Evolutionary conservation across 2,329 filamentous ascomycete genomes (phyloP).

Genomic region (Fusarium humuli): DNA sequence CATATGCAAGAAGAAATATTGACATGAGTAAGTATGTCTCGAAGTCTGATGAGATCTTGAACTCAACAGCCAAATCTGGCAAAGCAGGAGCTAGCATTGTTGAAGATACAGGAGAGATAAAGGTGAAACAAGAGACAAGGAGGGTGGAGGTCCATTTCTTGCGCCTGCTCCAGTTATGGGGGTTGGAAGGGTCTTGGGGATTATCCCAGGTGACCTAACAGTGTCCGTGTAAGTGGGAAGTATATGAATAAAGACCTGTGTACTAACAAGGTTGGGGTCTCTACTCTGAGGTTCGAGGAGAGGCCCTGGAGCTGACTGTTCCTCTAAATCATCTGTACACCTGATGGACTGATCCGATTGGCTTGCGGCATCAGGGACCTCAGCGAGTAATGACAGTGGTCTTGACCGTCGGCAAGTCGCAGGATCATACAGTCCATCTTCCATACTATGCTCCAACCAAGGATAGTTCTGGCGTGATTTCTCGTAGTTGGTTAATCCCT

Average conservation of each 20-base stretch:
- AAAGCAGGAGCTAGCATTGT: constrained; percentile 64
- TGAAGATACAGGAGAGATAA: constrained; percentile 67
- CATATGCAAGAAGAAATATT: constrained; percentile 69
- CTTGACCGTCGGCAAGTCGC: neutral
- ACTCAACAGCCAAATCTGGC: constrained; percentile 56
- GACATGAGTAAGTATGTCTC: constrained; percentile 66
- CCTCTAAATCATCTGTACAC: constrained; percentile 14
- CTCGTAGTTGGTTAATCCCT: constrained; percentile 46
- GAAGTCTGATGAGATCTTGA: constrained; percentile 57
- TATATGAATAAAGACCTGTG: no score
- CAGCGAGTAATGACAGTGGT: constrained; percentile 24
- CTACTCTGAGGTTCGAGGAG: neutral
- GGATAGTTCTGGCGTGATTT: constrained; percentile 47
- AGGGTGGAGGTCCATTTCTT: constrained; percentile 53
- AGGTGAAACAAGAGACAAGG: constrained; percentile 57
- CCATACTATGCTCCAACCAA: constrained; percentile 38
- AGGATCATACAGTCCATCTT: neutral
- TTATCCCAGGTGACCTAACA: constrained; percentile 58
- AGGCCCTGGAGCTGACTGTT: constrained; percentile 14
- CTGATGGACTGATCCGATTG: neutral
- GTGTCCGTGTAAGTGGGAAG: neutral
- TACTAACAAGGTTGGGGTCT: constrained; percentile 43
- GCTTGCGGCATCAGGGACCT: constrained; percentile 10
- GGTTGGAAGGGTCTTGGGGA: constrained; percentile 55
- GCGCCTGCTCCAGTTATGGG: constrained; percentile 59